Evolutionary conservation across 805 yeast species (phyloP).

Genomic region (Brettanomyces nanus): DNA sequence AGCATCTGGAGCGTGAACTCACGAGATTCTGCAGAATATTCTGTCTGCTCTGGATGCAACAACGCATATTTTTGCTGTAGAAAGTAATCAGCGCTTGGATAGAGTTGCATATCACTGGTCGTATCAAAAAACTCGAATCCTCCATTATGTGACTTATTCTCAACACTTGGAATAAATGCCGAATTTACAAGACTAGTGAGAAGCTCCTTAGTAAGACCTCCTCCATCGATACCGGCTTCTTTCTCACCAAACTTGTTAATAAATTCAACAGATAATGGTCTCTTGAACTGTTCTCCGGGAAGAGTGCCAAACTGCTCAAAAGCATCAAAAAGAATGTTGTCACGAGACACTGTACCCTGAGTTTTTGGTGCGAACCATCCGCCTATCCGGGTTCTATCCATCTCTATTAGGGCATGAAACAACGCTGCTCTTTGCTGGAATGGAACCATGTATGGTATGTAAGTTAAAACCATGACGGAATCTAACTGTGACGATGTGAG

Average conservation of each 20-base stretch:
- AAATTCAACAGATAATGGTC: slow-evolving; percentile 56
- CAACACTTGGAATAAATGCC: slow-evolving; percentile 44
- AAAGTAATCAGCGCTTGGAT: slow-evolving; percentile 55
- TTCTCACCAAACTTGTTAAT: slow-evolving; percentile 56
- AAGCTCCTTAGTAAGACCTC: slow-evolving; percentile 90
- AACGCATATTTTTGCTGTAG: slow-evolving; percentile 21
- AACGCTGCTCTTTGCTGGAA: slow-evolving; percentile 67
- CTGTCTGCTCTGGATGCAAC: slow-evolving; percentile 19
- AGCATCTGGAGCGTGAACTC: slow-evolving; percentile 24
- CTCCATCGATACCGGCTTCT: slow-evolving; percentile 95
- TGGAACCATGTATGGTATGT: slow-evolving; percentile 72
- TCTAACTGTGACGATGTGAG: slow-evolving; percentile 9
- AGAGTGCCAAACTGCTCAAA: slow-evolving; percentile 44
- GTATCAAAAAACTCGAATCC: slow-evolving; percentile 31
- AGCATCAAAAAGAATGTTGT: slow-evolving; percentile 67
- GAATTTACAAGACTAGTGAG: slow-evolving; percentile 63
- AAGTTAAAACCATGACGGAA: slow-evolving; percentile 46
- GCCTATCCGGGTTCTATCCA: slow-evolving; percentile 34
- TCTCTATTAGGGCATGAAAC: slow-evolving; percentile 53
- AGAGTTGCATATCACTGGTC: slow-evolving; percentile 49
- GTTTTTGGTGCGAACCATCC: slow-evolving; percentile 18
- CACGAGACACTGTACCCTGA: slow-evolving; percentile 58
- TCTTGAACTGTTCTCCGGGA: slow-evolving; percentile 48
- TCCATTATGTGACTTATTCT: slow-evolving; percentile 16
- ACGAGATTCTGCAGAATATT: slow-evolving; percentile 19